Conservation (phyloP, 306 rosid genomes). For the Mimosa bimucronata region DNA sequence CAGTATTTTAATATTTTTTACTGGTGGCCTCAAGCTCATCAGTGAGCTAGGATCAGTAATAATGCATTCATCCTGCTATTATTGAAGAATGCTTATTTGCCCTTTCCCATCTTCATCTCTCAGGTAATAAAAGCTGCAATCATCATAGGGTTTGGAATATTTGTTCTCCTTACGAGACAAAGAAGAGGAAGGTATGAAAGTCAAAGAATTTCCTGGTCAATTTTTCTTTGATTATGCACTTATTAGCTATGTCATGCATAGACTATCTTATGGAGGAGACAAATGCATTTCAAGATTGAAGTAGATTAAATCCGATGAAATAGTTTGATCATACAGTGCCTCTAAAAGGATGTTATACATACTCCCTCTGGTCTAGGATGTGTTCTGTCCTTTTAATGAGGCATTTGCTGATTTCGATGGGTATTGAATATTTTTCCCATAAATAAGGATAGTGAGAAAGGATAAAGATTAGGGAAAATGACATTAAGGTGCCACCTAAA, state of each 20-base stretch:
- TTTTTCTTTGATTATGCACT: not conserved
- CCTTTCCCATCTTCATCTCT: constrained; percentile 24
- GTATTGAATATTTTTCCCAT: too few species aligned
- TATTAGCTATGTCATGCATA: constrained; percentile 24
- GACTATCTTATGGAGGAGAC: not conserved
- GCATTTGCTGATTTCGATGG: not conserved
- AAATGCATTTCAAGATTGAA: constrained; percentile 23
- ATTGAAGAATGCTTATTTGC: constrained; percentile 25
- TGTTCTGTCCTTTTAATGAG: too few species aligned
- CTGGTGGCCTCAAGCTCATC: not conserved
- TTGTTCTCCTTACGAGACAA: constrained; percentile 80
- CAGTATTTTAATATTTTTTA: not conserved
- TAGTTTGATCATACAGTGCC: constrained; percentile 5
- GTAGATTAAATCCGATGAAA: constrained; percentile 5
- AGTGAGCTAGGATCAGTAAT: not conserved
- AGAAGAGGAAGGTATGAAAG: constrained; percentile 51
- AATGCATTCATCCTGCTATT: not conserved
- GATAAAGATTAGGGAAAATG: too few species aligned
- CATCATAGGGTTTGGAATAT: constrained; percentile 77
- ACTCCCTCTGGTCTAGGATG: too few species aligned
- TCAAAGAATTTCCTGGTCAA: constrained; percentile 8
- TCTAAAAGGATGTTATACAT: not conserved
- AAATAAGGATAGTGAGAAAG: too few species aligned
- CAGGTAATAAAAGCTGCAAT: constrained; percentile 79
- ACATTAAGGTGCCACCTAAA: too few species aligned